These are phyloP conservation scores for Multifurca ochricompacta DNA, from an alignment of 768 basidiomycete genomes.

Conservation along the genomic window DNA sequence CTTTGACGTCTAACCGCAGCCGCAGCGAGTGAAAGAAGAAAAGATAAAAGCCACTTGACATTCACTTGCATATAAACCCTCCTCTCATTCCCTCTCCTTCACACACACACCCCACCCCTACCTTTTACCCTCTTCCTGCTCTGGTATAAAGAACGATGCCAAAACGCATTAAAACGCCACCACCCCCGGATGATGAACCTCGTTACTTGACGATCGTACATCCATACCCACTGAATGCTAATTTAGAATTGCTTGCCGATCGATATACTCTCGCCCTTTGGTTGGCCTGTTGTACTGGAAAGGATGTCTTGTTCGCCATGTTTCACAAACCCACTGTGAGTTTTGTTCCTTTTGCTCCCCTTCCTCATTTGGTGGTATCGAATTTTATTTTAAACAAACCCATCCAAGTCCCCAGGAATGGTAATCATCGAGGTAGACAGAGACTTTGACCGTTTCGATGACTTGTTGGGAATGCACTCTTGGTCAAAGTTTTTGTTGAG, in stretches of 20 bases:
- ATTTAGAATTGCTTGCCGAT: slow-evolving; percentile 35
- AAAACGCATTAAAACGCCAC: slow-evolving; percentile 36
- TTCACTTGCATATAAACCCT: no score
- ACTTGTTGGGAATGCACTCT: slow-evolving; percentile 35
- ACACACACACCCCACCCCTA: not conserved
- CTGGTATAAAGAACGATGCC: slow-evolving; percentile 29
- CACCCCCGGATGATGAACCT: slow-evolving; percentile 38
- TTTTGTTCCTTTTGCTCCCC: not conserved
- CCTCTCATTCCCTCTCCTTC: no score
- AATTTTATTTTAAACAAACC: not conserved
- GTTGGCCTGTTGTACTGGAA: slow-evolving; percentile 36
- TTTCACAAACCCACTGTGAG: slow-evolving; percentile 40
- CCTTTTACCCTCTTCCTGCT: no score
- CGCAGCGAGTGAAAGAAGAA: no score
- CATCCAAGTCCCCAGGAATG: slow-evolving; percentile 34
- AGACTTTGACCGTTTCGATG: slow-evolving; percentile 27
- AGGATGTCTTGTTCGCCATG: slow-evolving; percentile 31
- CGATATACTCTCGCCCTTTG: slow-evolving; percentile 34
- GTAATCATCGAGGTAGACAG: slow-evolving; percentile 38
- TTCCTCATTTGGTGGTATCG: not conserved
- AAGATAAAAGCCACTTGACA: no score
- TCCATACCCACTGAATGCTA: slow-evolving; percentile 37
- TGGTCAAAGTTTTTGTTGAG: slow-evolving; percentile 35
- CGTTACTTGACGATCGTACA: slow-evolving; percentile 37
- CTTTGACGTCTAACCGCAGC: no score